Percentiles rank a stretch among this genome's conserved stretches.
These are phyloP conservation scores for Agrocybe chaxingu DNA, from an alignment of 768 basidiomycete genomes.

Conservation along the genomic window DNA sequence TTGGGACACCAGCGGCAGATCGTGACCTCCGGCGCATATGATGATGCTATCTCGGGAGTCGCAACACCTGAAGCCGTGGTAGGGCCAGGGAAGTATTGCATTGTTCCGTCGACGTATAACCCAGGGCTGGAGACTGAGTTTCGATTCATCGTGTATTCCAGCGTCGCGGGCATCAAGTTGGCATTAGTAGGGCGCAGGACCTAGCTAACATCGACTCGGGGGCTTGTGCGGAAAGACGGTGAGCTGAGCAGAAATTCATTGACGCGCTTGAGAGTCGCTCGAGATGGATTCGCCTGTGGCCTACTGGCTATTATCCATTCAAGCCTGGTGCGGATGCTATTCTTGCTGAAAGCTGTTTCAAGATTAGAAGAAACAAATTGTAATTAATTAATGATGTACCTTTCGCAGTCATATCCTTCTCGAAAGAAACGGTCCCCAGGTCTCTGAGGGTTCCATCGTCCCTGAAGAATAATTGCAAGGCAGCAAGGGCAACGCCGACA, in stretches of 20 bases:
- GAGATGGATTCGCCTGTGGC: constrained; percentile 79
- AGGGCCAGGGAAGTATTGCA: constrained; percentile 62
- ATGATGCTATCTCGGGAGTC: constrained; percentile 72
- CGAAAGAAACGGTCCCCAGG: constrained; percentile 6
- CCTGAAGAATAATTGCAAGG: constrained; percentile 57
- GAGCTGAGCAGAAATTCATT: constrained; percentile 29
- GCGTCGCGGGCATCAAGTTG: constrained; percentile 25
- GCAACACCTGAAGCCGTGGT: constrained; percentile 51
- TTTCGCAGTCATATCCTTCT: background rate
- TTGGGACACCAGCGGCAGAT: constrained; percentile 31
- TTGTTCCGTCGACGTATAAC: constrained; percentile 74
- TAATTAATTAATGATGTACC: background rate
- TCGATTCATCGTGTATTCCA: constrained; percentile 59
- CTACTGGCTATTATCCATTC: constrained; percentile 83
- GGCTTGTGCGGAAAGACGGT: constrained; percentile 9
- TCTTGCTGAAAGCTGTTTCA: constrained; percentile 38
- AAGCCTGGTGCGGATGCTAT: constrained; percentile 64
- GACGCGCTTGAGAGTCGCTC: constrained; percentile 59
- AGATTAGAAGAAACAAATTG: background rate
- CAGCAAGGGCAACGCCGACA: constrained; percentile 60
- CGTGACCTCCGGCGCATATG: constrained; percentile 77
- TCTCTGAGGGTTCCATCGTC: constrained; percentile 36
- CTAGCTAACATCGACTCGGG: background rate
- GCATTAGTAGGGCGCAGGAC: background rate
- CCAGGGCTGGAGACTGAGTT: constrained; percentile 56